Base-by-base conservation (phyloP, 805 yeast species). In the Zygosaccharomyces bailii region DNA sequence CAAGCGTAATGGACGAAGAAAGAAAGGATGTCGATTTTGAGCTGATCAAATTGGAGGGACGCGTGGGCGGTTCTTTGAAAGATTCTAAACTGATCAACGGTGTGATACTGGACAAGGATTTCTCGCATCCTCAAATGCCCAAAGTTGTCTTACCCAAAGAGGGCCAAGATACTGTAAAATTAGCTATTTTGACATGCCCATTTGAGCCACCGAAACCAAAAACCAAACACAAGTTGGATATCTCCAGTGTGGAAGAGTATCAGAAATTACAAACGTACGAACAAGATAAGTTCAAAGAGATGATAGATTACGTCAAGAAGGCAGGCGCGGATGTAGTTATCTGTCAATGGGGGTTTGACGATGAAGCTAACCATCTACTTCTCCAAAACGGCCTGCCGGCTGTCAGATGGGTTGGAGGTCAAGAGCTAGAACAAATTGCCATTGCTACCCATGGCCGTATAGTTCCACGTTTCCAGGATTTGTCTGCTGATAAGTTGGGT, bases 131-230 rank as follows among this genome's bases (percentile, higher is more conserved):
- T 3, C 99, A 93, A 69, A 93, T 93, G 99, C 93, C 96, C 41
- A 87, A 87, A 61, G 65, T 67, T 43, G 76, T 91, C 36, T 21
- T 49, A 20, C 61, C 68, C 20, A 56, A 51, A 16, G 65, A 57
- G 4, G 66, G 65, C 8, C 62, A 67, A 41, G 56, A 58, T 2
- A 84, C 89, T 66, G 95, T 88, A 52, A 88, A 86, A 65, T 76
- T 93, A 49, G 98, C 98, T 39, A 91, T 93, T 54, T 75, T 93
- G 63, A 93, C 99, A 2, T 91, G 98, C 72, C 98, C 99, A 57
- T 93, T 93, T 63, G 99, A 93, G 73, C 99, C 99, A 32, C 99
- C 99, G 59, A 93, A 93, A 71, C 99, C 99, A 55, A 93, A 93
- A 73, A 93, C 99, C 18, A 93, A 93, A 71, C 99, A 91, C 72